Percentiles rank a stretch among this genome's conserved stretches.
These are phyloP conservation scores for Ploettnerulaceae sp. DNA, from an alignment of 2,329 filamentous ascomycete species.

Conservation along the genomic window DNA sequence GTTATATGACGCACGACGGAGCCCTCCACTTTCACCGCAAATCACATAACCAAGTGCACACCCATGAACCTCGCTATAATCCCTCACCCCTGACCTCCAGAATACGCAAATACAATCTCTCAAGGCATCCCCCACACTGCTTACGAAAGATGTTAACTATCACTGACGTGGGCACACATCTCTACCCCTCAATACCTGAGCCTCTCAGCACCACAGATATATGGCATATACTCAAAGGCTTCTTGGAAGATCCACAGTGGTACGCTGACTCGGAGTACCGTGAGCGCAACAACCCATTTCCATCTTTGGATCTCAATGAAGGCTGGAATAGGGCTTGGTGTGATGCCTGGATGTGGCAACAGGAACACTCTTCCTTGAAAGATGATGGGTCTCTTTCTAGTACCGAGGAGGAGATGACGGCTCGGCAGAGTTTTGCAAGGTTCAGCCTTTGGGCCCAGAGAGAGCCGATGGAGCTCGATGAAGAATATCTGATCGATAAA, in stretches of 20 bases:
- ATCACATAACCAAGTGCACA: background rate
- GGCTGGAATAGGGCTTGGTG: constrained; percentile 14
- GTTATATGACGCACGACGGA: background rate
- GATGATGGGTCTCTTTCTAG: background rate
- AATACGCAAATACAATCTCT: background rate
- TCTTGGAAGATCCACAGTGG: background rate
- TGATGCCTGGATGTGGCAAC: background rate
- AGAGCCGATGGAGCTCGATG: constrained; percentile 14
- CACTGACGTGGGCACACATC: background rate
- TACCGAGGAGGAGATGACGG: constrained; percentile 7
- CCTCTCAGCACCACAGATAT: background rate
- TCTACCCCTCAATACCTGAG: background rate
- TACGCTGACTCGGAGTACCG: background rate
- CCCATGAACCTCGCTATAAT: background rate
- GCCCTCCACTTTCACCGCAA: constrained; percentile 8
- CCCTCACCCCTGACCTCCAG: background rate
- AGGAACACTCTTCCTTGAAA: background rate
- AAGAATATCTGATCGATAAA: constrained; percentile 3
- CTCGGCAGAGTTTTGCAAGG: constrained; percentile 6
- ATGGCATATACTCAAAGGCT: background rate
- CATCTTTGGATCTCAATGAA: constrained; percentile 11
- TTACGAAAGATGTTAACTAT: background rate
- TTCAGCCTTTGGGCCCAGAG: constrained; percentile 16
- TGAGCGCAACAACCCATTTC: constrained; percentile 10
- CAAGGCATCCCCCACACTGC: background rate